Conservation (phyloP, 345 rosid species). For the Gossypium rotundifolium region DNA sequence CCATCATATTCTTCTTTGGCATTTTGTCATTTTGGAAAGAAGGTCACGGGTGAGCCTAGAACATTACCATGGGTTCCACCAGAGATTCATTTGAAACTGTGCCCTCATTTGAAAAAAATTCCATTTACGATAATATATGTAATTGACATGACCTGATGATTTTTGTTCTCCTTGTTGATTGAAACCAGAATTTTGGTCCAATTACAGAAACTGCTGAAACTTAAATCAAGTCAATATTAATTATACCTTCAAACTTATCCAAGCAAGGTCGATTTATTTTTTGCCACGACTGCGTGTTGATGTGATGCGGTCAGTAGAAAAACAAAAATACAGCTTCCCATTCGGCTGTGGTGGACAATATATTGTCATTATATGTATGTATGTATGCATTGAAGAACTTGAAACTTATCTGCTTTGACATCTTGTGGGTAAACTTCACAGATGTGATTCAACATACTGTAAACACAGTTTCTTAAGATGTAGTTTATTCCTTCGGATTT, state of each 20-base stretch:
- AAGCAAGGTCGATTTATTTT: neutral
- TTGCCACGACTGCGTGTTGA: neutral
- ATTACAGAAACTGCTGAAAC: neutral
- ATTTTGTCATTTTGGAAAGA: neutral
- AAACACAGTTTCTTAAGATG: too few species aligned
- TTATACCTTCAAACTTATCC: neutral
- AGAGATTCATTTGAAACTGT: neutral
- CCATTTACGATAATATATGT: neutral
- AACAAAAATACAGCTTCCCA: neutral
- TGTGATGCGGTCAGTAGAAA: neutral
- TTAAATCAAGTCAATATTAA: conserved; percentile 17
- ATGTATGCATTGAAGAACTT: neutral
- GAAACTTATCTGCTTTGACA: neutral
- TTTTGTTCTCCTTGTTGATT: neutral
- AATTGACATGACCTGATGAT: conserved; percentile 9
- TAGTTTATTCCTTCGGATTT: too few species aligned
- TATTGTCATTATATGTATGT: neutral
- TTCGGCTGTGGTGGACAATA: neutral
- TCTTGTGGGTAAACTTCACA: neutral
- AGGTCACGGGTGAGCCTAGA: conserved; percentile 24
- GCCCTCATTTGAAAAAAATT: neutral
- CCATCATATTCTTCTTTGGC: too few species aligned
- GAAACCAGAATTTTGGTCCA: too few species aligned
- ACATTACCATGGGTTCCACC: conserved; percentile 30
- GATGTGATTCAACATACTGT: neutral